These are phyloP conservation scores for Tuber calosporum DNA, from an alignment of 495 filamentous ascomycete species.

Conservation along the genomic window DNA sequence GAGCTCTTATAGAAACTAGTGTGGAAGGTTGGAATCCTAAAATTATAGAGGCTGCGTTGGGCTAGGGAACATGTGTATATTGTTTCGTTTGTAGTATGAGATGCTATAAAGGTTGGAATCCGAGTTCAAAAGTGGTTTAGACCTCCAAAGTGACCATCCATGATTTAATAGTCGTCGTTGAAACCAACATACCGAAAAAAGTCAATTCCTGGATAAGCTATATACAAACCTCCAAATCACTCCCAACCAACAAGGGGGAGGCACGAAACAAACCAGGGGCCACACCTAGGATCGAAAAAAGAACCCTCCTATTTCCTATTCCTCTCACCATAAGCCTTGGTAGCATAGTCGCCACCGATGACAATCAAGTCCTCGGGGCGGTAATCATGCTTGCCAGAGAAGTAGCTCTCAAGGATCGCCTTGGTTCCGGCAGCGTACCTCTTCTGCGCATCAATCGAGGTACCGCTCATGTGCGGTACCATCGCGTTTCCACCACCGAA, in stretches of 20 bases:
- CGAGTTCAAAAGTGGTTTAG: not conserved
- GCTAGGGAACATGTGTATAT: no score
- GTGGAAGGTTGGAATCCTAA: no score
- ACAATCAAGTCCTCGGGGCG: conserved; percentile 87
- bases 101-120: no score
- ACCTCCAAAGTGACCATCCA: not conserved
- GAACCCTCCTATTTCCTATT: conserved; percentile 46
- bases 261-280: not conserved
- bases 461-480: conserved; percentile 97
- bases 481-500: conserved; percentile 97
- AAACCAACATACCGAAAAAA: not conserved
- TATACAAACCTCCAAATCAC: not conserved
- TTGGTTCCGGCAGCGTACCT: conserved; percentile 86
- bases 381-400: conserved; percentile 80
- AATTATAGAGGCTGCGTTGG: no score
- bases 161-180: not conserved
- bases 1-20: no score
- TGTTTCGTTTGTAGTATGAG: no score
- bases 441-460: conserved; percentile 93
- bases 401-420: conserved; percentile 83
- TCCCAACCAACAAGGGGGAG: not conserved
- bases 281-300: not conserved
- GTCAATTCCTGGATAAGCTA: not conserved
- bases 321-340: conserved; percentile 87
- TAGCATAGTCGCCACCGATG: conserved; percentile 83